Base-by-base conservation (phyloP, 2,329 filamentous ascomycete species). In the Claviceps monticola region DNA sequence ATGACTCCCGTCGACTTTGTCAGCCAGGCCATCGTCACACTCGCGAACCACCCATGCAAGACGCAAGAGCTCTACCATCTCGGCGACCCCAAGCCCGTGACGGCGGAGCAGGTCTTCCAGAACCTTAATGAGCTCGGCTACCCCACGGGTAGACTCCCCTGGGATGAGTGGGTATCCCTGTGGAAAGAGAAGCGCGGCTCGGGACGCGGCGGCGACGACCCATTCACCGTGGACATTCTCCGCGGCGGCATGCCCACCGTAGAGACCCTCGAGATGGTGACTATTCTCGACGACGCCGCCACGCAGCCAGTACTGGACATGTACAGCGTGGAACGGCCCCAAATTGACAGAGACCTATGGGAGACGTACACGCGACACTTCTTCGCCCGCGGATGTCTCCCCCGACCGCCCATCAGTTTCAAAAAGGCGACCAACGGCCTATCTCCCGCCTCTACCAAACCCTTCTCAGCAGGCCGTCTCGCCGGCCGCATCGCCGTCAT, bases 1-100 rank as follows among this genome's bases (percentile, higher is more conserved):
- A 90, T 90, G 86, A 89, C 86, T 0, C 86, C 86, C 0, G 86
- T 88, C 14, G 86, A 91, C 65, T 89, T 87, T 60, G 84, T 89
- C 53, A 86, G 82, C 67, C 81, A 80, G 56, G 80, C 84, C 4
- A 86, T 91, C 57, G 71, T 86, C 23, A 79, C 84, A 17, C 74
- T 90, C 19, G 76, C 82, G 42, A 80, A 83, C 57, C 75, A 87
- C 53, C 75, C 70, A 0, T 73, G 82, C 38, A 72, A 74, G 1
- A 73, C 80, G 9, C 83, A 86, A 59, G 73, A 74, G 0, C 68
- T 89, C 7, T 88, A 86, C 66, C 86, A 90, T 58, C 71, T 90
- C 0, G 86, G 86, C 5, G 84, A 90, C 57, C 79, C 86, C 3
- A 74, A 77, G 43, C 86, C 86, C 1, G 76, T 88, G 2, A 71